Base-by-base conservation (phyloP, 768 basidiomycete genomes). In the Pleurotus sapidus region DNA sequence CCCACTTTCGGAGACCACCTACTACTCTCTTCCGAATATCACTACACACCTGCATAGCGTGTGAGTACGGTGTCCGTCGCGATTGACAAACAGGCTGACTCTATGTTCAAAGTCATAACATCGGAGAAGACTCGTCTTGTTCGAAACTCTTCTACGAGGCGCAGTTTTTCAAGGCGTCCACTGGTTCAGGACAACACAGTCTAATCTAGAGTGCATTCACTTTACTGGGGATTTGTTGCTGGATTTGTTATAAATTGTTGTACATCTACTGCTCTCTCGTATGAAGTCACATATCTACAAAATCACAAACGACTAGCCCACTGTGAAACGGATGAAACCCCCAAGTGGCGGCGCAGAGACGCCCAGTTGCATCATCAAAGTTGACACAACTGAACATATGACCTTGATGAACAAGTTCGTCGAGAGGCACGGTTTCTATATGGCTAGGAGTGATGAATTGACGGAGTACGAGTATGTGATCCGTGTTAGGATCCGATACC, bases 131-230 rank as follows among this genome's bases (percentile, higher is more conserved):
- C 25, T 40, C 39, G 6, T 54, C 51, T 12, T 54, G 34, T 9
- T 24, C 51, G 51, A 54, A 54, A 42, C 51, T 54, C 17, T 54
- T 54, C 37, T 54, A 54, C 24, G 51, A 54, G 27, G 23, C 27
- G 5, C 51, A 54, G 11, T 39, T 54, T 12, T 39, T 54, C 39
- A 54, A 42, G 25, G 51, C 51, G 3, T 30, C 49, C 7, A 50
- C 49, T 3, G 30, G 30, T 34, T 34, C 30, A 34, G 30, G 30
- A 9, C 9, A 34, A 34, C 30, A 34, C 30, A 34, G 30, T 11
- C 8, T 34, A 7, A 11, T 34, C 30, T 34, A 34, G 30, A 34
- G 9, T 9, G 30, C 11, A 11, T 34, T 11, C 3, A 9, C 30
- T 34, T 34, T 34, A 34, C 8, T 11, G 30, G 30, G 30, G 9